Conservation (phyloP, 257 asterid genomes). For the Solanum acaule region DNA sequence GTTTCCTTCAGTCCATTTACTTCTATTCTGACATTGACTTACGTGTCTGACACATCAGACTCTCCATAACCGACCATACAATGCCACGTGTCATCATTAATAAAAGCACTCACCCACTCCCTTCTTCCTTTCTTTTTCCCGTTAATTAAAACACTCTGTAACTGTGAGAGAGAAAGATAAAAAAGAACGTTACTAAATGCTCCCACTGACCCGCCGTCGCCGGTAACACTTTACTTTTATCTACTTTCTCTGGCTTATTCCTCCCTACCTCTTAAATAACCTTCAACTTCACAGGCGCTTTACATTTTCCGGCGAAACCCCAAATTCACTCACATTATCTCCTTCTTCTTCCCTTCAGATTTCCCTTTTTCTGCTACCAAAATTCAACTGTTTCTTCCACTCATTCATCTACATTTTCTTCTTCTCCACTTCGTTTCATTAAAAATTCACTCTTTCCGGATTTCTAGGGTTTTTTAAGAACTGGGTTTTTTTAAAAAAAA, state of each 20-base stretch:
- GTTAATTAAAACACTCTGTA: not conserved
- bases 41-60: not conserved
- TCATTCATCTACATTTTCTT: not conserved
- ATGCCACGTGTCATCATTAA: not conserved
- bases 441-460: not conserved
- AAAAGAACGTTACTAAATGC: constrained; percentile 16
- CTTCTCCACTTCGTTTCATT: not conserved
- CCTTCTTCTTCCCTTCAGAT: not conserved
- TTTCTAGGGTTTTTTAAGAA: not conserved
- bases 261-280: not conserved
- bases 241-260: not conserved
- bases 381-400: not conserved
- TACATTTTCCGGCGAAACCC: constrained; percentile 2
- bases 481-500: not conserved
- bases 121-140: not conserved
- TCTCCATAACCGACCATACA: not conserved
- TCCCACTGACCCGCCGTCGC: constrained; percentile 17
- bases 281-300: not conserved
- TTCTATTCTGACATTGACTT: not conserved
- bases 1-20: not conserved
- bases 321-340: not conserved
- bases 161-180: constrained; percentile 7
- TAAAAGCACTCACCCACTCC: not conserved
- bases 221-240: constrained; percentile 18
- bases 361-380: not conserved